Evolutionary conservation across 1,139 yeast species (phyloP).

Genomic region (Suhomyces atakaporum): DNA sequence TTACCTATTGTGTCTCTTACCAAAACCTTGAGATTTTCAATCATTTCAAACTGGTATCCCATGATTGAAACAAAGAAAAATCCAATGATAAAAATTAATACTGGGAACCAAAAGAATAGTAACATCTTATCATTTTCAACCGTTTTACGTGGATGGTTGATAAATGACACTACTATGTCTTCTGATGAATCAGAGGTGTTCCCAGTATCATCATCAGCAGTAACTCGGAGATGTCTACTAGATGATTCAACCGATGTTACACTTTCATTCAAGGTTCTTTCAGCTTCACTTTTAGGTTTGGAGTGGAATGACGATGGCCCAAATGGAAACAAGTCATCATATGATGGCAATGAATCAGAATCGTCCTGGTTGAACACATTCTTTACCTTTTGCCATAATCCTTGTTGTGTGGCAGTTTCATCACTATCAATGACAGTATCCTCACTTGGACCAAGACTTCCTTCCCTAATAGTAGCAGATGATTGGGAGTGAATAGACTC

Average conservation of each 20-base stretch:
- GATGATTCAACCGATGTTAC: slow-evolving; percentile 9
- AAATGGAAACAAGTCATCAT: slow-evolving; percentile 81
- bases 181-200: slow-evolving; percentile 52
- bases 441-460: background rate
- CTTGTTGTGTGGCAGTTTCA: slow-evolving; percentile 18
- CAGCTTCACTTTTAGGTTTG: slow-evolving; percentile 39
- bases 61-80: slow-evolving; percentile 52
- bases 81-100: slow-evolving; percentile 54
- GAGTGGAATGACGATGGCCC: slow-evolving; percentile 38
- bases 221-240: slow-evolving; percentile 7
- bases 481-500: slow-evolving; percentile 13
- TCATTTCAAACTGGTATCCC: slow-evolving; percentile 47
- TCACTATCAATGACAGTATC: slow-evolving; percentile 9
- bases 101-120: slow-evolving; percentile 85
- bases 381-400: slow-evolving; percentile 65
- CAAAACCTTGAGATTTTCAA: slow-evolving; percentile 47
- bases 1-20: slow-evolving; percentile 59
- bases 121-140: slow-evolving; percentile 84
- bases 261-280: slow-evolving; percentile 33
- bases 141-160: slow-evolving; percentile 61
- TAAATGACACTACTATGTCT: slow-evolving; percentile 55
- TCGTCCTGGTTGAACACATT: slow-evolving; percentile 52
- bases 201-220: slow-evolving; percentile 29
- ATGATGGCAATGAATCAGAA: slow-evolving; percentile 63
- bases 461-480: slow-evolving; percentile 10